Conservation (phyloP, 2,329 filamentous ascomycete species). For the Claviceps paspali region DNA sequence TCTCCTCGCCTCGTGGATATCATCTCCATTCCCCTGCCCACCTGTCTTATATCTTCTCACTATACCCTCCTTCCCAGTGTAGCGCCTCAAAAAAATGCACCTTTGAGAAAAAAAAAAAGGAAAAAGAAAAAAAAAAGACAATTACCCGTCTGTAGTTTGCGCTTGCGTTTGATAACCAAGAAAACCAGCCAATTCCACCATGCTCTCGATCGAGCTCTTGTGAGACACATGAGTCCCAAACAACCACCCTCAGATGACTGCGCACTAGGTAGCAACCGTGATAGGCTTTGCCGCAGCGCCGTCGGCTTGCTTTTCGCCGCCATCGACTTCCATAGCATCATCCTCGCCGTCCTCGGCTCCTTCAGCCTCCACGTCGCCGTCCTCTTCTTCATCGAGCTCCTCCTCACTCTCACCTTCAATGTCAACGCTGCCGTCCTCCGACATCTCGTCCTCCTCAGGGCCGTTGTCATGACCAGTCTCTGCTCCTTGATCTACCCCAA, state of each 20-base stretch:
- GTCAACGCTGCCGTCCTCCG: slow-evolving; percentile 64
- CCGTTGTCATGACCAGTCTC: slow-evolving; percentile 21
- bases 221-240: not conserved
- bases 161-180: not conserved
- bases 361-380: slow-evolving; percentile 17
- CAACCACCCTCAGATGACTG: not conserved
- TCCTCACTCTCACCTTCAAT: slow-evolving; percentile 64
- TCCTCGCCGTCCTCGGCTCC: slow-evolving; percentile 18
- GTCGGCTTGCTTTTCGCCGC: slow-evolving; percentile 19
- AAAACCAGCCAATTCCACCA: not conserved
- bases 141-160: too few species aligned
- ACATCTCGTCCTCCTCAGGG: slow-evolving; percentile 50
- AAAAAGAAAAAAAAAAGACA: too few species aligned
- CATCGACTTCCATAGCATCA: slow-evolving; percentile 37
- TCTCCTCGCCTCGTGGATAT: not conserved
- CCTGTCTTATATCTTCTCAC: not conserved
- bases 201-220: not conserved
- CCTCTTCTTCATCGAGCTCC: slow-evolving; percentile 52
- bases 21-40: not conserved
- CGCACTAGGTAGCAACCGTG: slow-evolving; percentile 18
- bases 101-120: not conserved
- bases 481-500: slow-evolving; percentile 41
- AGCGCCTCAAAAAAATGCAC: not conserved
- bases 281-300: slow-evolving; percentile 19
- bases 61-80: not conserved